Percentiles rank a stretch among this genome's conserved stretches.
These are phyloP conservation scores for Wickerhamomyces strasburgensis DNA, from an alignment of 805 yeast species.

Conservation along the genomic window DNA sequence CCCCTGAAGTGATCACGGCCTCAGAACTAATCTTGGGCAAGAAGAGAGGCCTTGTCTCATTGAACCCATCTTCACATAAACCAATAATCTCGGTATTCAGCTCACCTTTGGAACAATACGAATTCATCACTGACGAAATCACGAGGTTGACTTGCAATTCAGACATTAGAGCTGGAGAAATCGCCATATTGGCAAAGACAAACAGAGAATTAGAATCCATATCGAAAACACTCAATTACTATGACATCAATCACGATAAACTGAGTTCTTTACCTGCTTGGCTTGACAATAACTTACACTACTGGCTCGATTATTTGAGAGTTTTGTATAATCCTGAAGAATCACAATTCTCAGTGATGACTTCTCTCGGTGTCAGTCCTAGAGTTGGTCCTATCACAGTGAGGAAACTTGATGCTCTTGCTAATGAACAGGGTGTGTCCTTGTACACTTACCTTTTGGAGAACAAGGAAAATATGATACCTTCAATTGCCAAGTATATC, in stretches of 20 bases:
- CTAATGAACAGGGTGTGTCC: conserved; percentile 1
- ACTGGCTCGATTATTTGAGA: conserved; percentile 45
- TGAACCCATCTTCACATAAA: conserved; percentile 2
- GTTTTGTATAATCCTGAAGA: conserved; percentile 29
- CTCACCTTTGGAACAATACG: conserved; percentile 32
- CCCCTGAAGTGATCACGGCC: conserved; percentile 49
- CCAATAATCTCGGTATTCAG: conserved; percentile 24
- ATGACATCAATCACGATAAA: conserved; percentile 40
- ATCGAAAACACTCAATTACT: conserved; percentile 32
- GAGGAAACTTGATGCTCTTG: conserved; percentile 14
- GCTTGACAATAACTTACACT: conserved; percentile 37
- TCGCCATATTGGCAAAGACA: conserved; percentile 48
- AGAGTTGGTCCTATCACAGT: conserved; percentile 21
- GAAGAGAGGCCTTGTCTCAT: conserved; percentile 3
- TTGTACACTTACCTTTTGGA: conserved; percentile 11
- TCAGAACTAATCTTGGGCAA: conserved; percentile 27
- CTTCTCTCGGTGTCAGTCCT: conserved; percentile 24
- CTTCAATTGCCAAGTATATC: conserved; percentile 26
- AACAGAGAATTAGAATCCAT: conserved; percentile 44
- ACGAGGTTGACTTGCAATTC: conserved; percentile 40
- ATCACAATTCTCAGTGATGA: conserved; percentile 26
- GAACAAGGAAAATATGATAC: conserved; percentile 12
- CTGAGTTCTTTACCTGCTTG: conserved; percentile 47
- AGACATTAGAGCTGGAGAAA: conserved; percentile 38
- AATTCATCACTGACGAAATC: conserved; percentile 42